phyloP scores from a whole-genome alignment of 2,329 filamentous ascomycete genomes.

The Nectriaceae sp. region DNA sequence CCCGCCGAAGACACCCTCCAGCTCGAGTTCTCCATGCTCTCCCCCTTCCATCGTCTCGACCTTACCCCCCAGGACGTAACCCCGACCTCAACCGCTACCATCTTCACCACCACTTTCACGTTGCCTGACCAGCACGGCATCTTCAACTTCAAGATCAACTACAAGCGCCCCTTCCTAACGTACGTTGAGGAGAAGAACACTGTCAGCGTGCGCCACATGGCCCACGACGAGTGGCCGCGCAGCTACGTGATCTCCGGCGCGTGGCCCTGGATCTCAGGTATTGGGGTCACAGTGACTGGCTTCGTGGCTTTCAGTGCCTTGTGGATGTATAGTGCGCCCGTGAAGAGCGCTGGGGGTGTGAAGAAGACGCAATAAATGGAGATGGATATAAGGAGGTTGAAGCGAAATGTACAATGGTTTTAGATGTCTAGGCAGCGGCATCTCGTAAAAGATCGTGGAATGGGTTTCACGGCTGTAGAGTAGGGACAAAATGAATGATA shows the following conservation, averaged over 20 bases:
- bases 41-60: slow-evolving; percentile 88
- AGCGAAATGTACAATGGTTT: slow-evolving; percentile 24
- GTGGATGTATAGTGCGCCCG: slow-evolving; percentile 75
- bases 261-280: slow-evolving; percentile 92
- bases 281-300: slow-evolving; percentile 79
- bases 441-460: slow-evolving; percentile 5
- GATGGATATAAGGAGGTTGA: slow-evolving; percentile 5
- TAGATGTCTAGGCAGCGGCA: slow-evolving; percentile 5
- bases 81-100: slow-evolving; percentile 68
- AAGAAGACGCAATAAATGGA: slow-evolving; percentile 52
- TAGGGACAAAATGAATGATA: slow-evolving; percentile 19
- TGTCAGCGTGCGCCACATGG: slow-evolving; percentile 93
- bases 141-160: slow-evolving; percentile 97
- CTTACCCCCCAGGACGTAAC: slow-evolving; percentile 62
- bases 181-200: slow-evolving; percentile 92
- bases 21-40: slow-evolving; percentile 98
- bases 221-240: slow-evolving; percentile 93
- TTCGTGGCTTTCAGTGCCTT: slow-evolving; percentile 84
- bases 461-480: slow-evolving; percentile 19
- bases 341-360: slow-evolving; percentile 29
- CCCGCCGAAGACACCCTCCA: slow-evolving; percentile 75
- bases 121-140: slow-evolving; percentile 97
- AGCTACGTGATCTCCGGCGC: slow-evolving; percentile 88
- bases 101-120: slow-evolving; percentile 75
- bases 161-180: slow-evolving; percentile 91